phyloP scores from a whole-genome alignment of 2,329 filamentous ascomycete species.

The Stachybotrys echinatus region DNA sequence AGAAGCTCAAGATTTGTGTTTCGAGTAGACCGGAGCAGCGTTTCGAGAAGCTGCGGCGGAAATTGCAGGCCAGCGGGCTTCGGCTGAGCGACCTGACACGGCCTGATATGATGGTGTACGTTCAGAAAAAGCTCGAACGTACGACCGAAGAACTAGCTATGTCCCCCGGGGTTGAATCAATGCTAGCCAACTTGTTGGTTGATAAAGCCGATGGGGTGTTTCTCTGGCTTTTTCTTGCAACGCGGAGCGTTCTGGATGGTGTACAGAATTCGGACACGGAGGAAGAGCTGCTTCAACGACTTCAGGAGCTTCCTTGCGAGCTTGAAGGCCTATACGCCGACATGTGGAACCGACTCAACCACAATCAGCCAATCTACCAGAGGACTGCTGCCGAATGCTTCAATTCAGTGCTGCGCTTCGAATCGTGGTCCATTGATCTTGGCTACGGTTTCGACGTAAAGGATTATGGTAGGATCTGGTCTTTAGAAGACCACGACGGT shows the following conservation, averaged over 20 bases:
- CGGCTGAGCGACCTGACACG: slow-evolving; percentile 7
- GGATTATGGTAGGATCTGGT: no score
- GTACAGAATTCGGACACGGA: not conserved
- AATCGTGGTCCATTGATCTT: no score
- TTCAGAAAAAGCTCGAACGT: slow-evolving; percentile 2
- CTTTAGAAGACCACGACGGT: no score
- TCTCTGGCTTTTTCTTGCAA: not conserved
- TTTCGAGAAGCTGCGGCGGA: slow-evolving; percentile 1
- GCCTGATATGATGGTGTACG: slow-evolving; percentile 5
- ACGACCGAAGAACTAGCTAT: not conserved
- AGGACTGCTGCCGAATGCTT: not conserved
- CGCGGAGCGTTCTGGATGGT: not conserved
- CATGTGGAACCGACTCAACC: not conserved
- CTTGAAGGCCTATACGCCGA: not conserved
- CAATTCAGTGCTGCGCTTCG: no score
- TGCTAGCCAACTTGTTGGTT: no score
- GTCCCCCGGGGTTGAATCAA: no score
- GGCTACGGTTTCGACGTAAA: no score
- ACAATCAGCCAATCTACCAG: not conserved
- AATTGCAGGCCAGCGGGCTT: not conserved
- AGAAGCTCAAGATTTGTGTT: slow-evolving; percentile 9
- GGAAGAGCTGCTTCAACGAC: not conserved
- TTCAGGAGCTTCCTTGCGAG: not conserved
- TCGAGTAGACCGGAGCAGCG: slow-evolving; percentile 8
- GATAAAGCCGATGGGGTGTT: not conserved